Evolutionary conservation across 2,329 filamentous ascomycete species (phyloP).

Genomic region (Rasamsonia emersonii): DNA sequence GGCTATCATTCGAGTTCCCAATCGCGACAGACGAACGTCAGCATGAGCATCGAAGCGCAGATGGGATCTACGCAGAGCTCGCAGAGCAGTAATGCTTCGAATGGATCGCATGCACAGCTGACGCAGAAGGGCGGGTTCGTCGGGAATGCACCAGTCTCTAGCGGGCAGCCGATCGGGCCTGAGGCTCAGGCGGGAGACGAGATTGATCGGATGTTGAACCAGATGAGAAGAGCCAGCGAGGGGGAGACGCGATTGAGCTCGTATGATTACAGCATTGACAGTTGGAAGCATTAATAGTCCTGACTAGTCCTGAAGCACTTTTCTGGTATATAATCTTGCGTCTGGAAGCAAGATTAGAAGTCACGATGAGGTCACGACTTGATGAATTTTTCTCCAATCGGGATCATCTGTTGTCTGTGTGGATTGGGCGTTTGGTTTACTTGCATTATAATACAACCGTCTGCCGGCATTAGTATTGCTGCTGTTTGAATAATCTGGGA

Average conservation of each 20-base stretch:
- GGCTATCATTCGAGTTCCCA: conserved; percentile 33
- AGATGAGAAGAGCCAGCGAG: conserved; percentile 29
- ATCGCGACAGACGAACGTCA: conserved; percentile 13
- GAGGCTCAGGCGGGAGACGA: conserved; percentile 30
- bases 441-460: no score
- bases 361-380: no score
- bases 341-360: no score
- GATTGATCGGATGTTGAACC: conserved; percentile 33
- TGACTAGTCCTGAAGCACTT: no score
- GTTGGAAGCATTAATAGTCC: no score
- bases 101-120: not conserved
- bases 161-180: conserved; percentile 11
- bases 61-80: conserved; percentile 13
- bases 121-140: not conserved
- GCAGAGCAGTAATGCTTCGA: conserved; percentile 10
- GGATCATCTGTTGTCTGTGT: no score
- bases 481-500: no score
- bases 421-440: no score
- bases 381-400: no score
- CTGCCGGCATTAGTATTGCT: no score
- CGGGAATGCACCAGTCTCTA: not conserved
- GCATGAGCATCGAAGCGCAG: conserved; percentile 18
- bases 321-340: no score
- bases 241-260: conserved; percentile 17
- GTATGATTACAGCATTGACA: conserved; percentile 4